These are phyloP conservation scores for Botrytis galanthina DNA, from an alignment of 2,329 filamentous ascomycete species.

Conservation along the genomic window DNA sequence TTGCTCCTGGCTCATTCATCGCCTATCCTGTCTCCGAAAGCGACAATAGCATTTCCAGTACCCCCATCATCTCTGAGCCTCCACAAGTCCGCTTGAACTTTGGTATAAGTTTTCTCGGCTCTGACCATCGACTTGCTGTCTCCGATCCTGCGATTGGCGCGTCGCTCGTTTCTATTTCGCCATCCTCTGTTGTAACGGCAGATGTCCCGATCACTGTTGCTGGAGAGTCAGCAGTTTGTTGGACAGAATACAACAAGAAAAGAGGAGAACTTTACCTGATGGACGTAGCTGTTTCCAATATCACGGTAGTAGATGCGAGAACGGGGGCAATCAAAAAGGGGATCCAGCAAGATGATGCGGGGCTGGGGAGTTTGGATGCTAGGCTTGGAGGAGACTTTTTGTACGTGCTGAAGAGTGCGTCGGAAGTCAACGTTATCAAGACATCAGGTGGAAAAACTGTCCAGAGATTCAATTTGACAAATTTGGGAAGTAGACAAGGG, in stretches of 20 bases:
- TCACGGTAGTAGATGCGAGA: slow-evolving; percentile 23
- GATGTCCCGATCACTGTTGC: slow-evolving; percentile 18
- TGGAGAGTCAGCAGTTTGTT: slow-evolving; percentile 24
- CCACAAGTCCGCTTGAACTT: slow-evolving; percentile 23
- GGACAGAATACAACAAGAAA: slow-evolving; percentile 23
- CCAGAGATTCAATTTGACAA: slow-evolving; percentile 25
- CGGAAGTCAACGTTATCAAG: slow-evolving; percentile 19
- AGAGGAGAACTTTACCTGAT: slow-evolving; percentile 22
- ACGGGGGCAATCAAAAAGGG: slow-evolving; percentile 20
- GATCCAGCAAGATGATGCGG: not conserved
- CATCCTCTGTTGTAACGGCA: slow-evolving; percentile 3
- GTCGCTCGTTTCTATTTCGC: slow-evolving; percentile 21
- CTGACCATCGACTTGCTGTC: slow-evolving; percentile 20
- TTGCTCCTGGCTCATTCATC: slow-evolving; percentile 23
- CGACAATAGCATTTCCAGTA: slow-evolving; percentile 17
- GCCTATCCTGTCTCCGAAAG: slow-evolving; percentile 20
- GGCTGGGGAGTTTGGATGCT: slow-evolving; percentile 23
- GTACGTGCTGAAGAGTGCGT: slow-evolving; percentile 22
- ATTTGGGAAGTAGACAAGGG: slow-evolving; percentile 22
- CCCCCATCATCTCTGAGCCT: slow-evolving; percentile 19
- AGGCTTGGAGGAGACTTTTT: slow-evolving; percentile 21
- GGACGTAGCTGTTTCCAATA: slow-evolving; percentile 18
- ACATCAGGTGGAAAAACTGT: slow-evolving; percentile 7
- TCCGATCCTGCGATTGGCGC: slow-evolving; percentile 25
- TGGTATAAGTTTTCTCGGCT: slow-evolving; percentile 23